Evolutionary conservation across 2,329 filamentous ascomycete genomes (phyloP).

Genomic region (Fusarium burgessii): DNA sequence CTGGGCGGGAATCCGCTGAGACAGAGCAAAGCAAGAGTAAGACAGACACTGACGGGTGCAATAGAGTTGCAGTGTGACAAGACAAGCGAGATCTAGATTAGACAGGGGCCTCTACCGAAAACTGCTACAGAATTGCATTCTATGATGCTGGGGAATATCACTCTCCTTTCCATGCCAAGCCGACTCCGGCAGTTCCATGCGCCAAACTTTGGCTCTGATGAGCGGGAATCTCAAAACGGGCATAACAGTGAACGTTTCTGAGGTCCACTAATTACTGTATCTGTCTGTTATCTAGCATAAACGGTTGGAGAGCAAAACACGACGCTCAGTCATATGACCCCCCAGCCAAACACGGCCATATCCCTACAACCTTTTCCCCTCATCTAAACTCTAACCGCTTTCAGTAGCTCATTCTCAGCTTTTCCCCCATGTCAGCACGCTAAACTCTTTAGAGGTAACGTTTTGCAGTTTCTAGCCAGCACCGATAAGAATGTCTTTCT

Average conservation of each 20-base stretch:
- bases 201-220: neutral
- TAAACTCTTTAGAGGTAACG: conserved; percentile 37
- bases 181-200: conserved; percentile 22
- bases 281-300: conserved; percentile 10
- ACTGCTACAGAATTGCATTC: conserved; percentile 27
- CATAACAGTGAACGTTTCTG: conserved; percentile 11
- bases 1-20: conserved; percentile 20
- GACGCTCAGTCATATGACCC: conserved; percentile 20
- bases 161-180: neutral
- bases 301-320: neutral
- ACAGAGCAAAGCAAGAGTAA: conserved; percentile 9
- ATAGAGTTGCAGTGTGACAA: neutral
- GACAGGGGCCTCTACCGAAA: conserved; percentile 20
- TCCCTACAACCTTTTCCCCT: neutral
- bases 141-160: neutral
- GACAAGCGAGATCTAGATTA: neutral
- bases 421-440: conserved; percentile 14
- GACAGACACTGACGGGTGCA: neutral
- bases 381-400: conserved; percentile 12
- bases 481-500: conserved; percentile 32
- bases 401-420: conserved; percentile 40
- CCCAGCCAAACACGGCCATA: neutral
- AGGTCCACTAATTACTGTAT: conserved; percentile 28
- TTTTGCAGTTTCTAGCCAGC: conserved; percentile 28
- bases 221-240: conserved; percentile 31